Conservation (phyloP, 2,329 filamentous ascomycete species). For the Aureobasidium sp. region DNA sequence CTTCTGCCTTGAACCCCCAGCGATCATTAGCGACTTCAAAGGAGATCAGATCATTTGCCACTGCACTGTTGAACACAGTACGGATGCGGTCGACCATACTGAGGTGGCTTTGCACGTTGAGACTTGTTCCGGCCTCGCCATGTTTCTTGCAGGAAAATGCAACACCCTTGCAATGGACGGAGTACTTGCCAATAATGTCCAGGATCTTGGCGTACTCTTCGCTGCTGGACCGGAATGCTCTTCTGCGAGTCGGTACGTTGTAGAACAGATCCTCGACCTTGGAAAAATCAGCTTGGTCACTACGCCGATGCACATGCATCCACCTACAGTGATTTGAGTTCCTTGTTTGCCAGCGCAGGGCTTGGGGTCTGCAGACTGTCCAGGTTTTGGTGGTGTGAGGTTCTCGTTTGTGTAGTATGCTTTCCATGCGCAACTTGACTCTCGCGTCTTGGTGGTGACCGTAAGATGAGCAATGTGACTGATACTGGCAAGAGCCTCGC, state of each 20-base stretch:
- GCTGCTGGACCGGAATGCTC: slow-evolving; percentile 80
- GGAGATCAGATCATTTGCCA: slow-evolving; percentile 80
- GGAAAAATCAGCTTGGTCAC: background rate
- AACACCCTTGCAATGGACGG: slow-evolving; percentile 83
- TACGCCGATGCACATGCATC: background rate
- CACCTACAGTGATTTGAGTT: slow-evolving; percentile 76
- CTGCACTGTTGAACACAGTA: slow-evolving; percentile 73
- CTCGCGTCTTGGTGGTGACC: slow-evolving; percentile 86
- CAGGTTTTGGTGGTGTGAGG: slow-evolving; percentile 74
- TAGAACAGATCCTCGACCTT: slow-evolving; percentile 92
- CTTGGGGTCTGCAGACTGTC: slow-evolving; percentile 77
- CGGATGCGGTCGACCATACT: slow-evolving; percentile 74
- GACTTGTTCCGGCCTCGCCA: slow-evolving; percentile 72
- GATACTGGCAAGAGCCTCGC: slow-evolving; percentile 92
- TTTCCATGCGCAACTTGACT: slow-evolving; percentile 82
- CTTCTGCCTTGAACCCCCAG: slow-evolving; percentile 75
- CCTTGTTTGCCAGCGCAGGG: slow-evolving; percentile 78
- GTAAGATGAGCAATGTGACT: slow-evolving; percentile 95
- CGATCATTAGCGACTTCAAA: slow-evolving; percentile 63
- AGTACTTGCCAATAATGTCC: slow-evolving; percentile 87
- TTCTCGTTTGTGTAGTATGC: slow-evolving; percentile 80
- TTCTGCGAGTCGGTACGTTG: slow-evolving; percentile 80
- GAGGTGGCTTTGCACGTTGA: slow-evolving; percentile 68
- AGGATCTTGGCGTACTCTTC: slow-evolving; percentile 98
- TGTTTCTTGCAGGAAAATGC: slow-evolving; percentile 96